Conservation (phyloP, 306 rosid genomes). For the Senna siamea region DNA sequence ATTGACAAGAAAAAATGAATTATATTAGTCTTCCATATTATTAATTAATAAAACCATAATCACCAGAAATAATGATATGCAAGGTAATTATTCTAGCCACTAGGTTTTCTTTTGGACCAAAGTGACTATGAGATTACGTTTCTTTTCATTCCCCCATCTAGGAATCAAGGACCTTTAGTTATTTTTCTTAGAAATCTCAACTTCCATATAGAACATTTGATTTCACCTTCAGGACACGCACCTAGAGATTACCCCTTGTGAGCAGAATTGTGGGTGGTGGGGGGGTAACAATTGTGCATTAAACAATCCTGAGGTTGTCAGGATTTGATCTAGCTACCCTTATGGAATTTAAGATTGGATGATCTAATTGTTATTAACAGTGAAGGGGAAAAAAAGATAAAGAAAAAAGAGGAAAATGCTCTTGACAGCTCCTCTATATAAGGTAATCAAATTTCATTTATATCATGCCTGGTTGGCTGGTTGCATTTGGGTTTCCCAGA, state of each 20-base stretch:
- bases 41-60: neutral
- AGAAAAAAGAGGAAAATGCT: neutral
- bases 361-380: neutral
- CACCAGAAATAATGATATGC: constrained; percentile 8
- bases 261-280: neutral
- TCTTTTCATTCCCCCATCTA: neutral
- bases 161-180: neutral
- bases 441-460: neutral
- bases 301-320: neutral
- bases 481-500: neutral
- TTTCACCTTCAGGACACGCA: neutral
- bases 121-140: neutral
- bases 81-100: neutral
- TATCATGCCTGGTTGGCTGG: neutral
- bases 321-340: neutral
- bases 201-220: neutral
- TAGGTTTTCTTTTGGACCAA: constrained; percentile 3
- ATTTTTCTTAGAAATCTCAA: neutral
- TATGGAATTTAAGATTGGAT: neutral
- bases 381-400: no score
- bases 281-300: neutral
- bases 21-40: neutral
- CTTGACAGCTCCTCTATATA: neutral
- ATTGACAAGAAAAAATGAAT: neutral
- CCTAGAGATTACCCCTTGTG: neutral